These are phyloP conservation scores for Apiospora saccharicola DNA, from an alignment of 2,329 filamentous ascomycete species.

Conservation along the genomic window DNA sequence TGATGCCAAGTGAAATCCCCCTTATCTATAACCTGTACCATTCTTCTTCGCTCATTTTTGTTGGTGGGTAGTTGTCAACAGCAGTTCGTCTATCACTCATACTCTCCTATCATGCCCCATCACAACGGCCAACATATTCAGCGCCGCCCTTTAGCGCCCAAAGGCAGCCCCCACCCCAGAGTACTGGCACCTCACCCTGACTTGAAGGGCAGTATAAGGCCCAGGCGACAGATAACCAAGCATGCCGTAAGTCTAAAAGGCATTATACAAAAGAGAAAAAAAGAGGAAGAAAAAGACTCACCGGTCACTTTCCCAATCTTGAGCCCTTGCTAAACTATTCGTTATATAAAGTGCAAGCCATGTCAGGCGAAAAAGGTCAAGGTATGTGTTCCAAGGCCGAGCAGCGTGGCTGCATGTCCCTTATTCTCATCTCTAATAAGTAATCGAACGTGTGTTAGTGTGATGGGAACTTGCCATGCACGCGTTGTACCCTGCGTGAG, in stretches of 20 bases:
- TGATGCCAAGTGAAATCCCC: background rate
- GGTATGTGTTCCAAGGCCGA: background rate
- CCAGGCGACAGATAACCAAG: slow-evolving; percentile 18
- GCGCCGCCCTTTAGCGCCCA: slow-evolving; percentile 11
- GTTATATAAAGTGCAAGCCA: slow-evolving; percentile 8
- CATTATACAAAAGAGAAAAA: background rate
- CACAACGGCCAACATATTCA: background rate
- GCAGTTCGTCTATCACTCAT: background rate
- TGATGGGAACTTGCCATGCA: slow-evolving; percentile 17
- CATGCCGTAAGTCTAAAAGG: background rate
- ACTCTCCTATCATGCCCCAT: background rate
- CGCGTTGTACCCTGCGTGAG: slow-evolving; percentile 2
- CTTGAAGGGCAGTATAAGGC: background rate
- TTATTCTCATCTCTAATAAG: background rate
- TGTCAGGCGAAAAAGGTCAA: slow-evolving; percentile 21
- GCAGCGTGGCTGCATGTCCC: background rate
- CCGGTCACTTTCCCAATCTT: background rate
- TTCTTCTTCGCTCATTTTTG: background rate
- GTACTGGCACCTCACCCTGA: background rate
- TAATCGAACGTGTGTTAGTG: background rate
- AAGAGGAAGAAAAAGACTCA: background rate
- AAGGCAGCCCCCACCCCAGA: background rate
- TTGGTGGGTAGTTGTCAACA: too few relatives aligned
- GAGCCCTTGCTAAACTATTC: background rate
- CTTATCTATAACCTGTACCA: background rate